These are phyloP conservation scores for Sugiyamaella japonica DNA, from an alignment of 1,139 yeast species.

Conservation along the genomic window DNA sequence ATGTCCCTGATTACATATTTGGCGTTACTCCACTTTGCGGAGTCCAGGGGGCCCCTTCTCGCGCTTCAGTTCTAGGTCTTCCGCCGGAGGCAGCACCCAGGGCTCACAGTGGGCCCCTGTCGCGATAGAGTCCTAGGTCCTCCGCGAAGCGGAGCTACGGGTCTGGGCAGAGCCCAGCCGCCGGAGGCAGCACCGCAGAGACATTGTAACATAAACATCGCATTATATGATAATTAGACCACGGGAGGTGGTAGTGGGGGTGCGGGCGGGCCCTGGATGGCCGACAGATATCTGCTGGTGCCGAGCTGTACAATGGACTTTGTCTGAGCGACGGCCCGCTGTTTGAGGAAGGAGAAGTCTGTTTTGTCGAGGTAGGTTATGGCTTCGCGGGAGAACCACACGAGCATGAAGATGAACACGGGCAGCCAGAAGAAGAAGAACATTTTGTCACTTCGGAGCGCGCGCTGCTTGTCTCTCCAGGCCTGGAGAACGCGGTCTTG, in stretches of 20 bases:
- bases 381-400: slow-evolving; percentile 32
- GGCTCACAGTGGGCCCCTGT: too few species aligned
- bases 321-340: slow-evolving; percentile 10
- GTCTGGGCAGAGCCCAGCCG: background rate
- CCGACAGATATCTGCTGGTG: slow-evolving; percentile 8
- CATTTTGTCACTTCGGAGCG: slow-evolving; percentile 79
- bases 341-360: slow-evolving; percentile 18
- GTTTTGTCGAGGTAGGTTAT: slow-evolving; percentile 21
- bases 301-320: slow-evolving; percentile 19
- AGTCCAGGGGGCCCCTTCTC: too few species aligned
- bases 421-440: slow-evolving; percentile 71
- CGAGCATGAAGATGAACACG: slow-evolving; percentile 34
- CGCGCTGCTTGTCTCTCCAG: slow-evolving; percentile 44
- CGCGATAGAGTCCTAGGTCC: too few species aligned
- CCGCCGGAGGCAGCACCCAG: too few species aligned
- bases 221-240: background rate
- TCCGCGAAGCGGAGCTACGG: too few species aligned
- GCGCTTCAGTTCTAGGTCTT: too few species aligned
- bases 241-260: background rate
- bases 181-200: background rate
- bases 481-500: slow-evolving; percentile 34
- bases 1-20: too few species aligned
- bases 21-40: too few species aligned
- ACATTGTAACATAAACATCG: background rate
- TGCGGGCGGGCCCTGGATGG: slow-evolving; percentile 15